Conservation (phyloP, 768 basidiomycete genomes). For the Exidia glandulosa region DNA sequence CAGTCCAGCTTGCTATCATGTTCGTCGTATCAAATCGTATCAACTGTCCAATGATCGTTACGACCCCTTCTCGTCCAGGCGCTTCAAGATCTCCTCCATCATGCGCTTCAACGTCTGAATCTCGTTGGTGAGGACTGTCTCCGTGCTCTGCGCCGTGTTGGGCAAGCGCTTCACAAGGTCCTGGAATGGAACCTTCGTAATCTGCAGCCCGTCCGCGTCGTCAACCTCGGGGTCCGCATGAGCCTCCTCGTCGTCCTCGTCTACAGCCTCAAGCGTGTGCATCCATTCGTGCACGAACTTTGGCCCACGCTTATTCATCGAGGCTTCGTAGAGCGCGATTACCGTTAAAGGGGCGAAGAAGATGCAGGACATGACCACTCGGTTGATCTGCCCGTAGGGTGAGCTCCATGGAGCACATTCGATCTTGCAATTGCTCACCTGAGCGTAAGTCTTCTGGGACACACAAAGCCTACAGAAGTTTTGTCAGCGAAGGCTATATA, state of each 20-base stretch:
- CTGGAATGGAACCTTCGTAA: constrained; percentile 59
- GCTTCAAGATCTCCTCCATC: constrained; percentile 26
- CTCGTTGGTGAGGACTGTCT: constrained; percentile 55
- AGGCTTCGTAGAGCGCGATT: constrained; percentile 71
- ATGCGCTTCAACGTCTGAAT: constrained; percentile 41
- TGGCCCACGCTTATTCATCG: constrained; percentile 23
- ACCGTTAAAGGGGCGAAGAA: constrained; percentile 69
- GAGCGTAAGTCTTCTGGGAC: constrained; percentile 44
- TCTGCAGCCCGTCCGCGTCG: constrained; percentile 45
- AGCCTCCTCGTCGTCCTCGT: constrained; percentile 40
- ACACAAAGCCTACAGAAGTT: constrained; percentile 33
- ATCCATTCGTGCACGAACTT: constrained; percentile 68
- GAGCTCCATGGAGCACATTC: background rate
- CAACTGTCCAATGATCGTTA: too few relatives aligned
- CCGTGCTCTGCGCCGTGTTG: constrained; percentile 62
- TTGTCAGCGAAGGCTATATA: constrained; percentile 1
- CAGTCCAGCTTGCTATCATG: too few relatives aligned
- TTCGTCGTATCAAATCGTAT: too few relatives aligned
- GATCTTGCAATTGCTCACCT: constrained; percentile 24
- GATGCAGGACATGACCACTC: constrained; percentile 61
- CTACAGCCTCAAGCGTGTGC: constrained; percentile 40
- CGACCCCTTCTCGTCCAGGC: constrained; percentile 17
- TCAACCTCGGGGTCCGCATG: constrained; percentile 52
- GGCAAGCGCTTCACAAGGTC: constrained; percentile 66
- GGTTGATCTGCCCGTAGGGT: constrained; percentile 46